phyloP scores from a whole-genome alignment of 1,139 yeast species.

The Torulaspora globosa region DNA sequence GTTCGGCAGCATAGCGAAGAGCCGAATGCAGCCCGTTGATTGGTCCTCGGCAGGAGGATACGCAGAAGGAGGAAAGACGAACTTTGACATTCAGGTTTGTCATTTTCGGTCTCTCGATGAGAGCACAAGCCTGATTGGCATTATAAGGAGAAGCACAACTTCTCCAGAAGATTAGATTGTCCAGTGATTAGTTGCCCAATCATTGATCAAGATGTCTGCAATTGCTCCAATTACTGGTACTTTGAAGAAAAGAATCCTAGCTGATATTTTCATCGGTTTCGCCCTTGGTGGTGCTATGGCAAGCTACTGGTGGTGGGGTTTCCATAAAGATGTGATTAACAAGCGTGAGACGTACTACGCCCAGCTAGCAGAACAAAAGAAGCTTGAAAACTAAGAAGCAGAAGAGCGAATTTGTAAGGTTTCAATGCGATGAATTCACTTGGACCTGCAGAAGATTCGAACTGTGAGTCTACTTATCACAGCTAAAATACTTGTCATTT shows the following conservation, averaged over 20 bases:
- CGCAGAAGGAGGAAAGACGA: slow-evolving; percentile 4
- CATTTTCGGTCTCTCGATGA: slow-evolving; percentile 1
- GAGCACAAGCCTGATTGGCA: not conserved
- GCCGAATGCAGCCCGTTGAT: slow-evolving; percentile 13
- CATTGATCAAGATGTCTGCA: slow-evolving; percentile 40
- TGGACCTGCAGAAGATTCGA: not conserved
- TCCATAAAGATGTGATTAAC: slow-evolving; percentile 67
- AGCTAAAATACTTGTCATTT: slow-evolving; percentile 6
- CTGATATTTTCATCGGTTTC: slow-evolving; percentile 70
- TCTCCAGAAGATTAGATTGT: not conserved
- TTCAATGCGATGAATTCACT: slow-evolving; percentile 1
- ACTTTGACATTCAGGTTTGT: slow-evolving; percentile 4
- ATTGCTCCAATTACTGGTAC: slow-evolving; percentile 88
- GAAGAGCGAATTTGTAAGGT: not conserved
- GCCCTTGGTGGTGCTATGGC: slow-evolving; percentile 52
- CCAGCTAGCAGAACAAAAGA: slow-evolving; percentile 64
- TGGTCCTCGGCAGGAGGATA: slow-evolving; percentile 5
- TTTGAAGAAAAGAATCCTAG: slow-evolving; percentile 74
- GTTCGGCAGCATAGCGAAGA: slow-evolving; percentile 2
- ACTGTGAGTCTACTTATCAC: not conserved
- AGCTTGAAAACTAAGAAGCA: slow-evolving; percentile 39
- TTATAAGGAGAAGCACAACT: not conserved
- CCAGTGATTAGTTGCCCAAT: not conserved
- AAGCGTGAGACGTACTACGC: slow-evolving; percentile 86
- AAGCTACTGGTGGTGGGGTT: slow-evolving; percentile 66